Base-by-base conservation (phyloP, 805 yeast genomes). In the Wickerhamiella hasegawae region DNA sequence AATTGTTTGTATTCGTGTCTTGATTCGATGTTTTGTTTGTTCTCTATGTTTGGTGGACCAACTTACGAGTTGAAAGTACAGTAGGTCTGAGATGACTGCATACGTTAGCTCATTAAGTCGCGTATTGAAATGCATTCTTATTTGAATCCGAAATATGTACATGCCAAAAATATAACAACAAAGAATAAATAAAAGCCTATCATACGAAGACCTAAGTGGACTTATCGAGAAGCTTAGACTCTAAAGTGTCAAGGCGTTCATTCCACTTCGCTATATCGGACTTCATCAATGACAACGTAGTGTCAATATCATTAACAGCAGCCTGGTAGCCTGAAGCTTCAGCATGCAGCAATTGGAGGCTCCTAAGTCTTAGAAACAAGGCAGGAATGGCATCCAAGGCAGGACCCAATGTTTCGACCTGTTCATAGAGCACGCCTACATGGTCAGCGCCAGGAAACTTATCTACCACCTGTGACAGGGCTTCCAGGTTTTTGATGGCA, bases 201-300 rank as follows among this genome's bases (percentile, higher is more conserved):
- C n/a, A n/a, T n/a, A n/a, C n/a, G n/a, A n/a, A n/a, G n/a, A n/a
- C n/a, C n/a, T 20, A 15, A 6, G 17, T 24, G 9, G n/a, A 11
- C 33, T 8, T n/a, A n/a, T n/a, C n/a, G n/a, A n/a, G 3, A 27
- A 34, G 12, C 11, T 18, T 21, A 15, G n/a, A 8, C 28, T 35
- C 38, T 2, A 36, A 15, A 11, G 8, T 31, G 17, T 36, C 35
- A 2, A 36, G 35, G 25, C 28, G 24, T 17, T 31, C 16, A 14
- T 31, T 31, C 38, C 38, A 36, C 20, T 21, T 18, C 11, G 17
- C 32, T 5, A 36, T 36, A 21, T 36, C 38, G 23, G 17, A 10
- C 17, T 20, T 9, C 32, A 36, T 28, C 18, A 24, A 29, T 8
- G 30, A 21, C n/a, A 36, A 14, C 4, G 38, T 36, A 2, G 28